Conservation (phyloP, 164 flowering plant species). For the Berberis vulgaris region DNA sequence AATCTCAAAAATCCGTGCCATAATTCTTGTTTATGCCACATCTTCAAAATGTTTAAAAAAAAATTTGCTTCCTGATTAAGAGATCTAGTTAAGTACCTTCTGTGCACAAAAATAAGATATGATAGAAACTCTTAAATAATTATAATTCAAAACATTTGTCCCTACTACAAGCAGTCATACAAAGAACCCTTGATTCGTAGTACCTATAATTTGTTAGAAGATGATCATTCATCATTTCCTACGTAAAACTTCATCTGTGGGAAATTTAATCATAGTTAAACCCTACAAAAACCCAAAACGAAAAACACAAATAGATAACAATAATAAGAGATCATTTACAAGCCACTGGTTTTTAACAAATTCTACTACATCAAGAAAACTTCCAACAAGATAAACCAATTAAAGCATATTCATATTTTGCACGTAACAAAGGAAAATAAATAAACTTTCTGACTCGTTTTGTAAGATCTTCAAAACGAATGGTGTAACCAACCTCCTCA, state of each 20-base stretch:
- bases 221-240: constrained; percentile 99
- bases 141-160: too few relatives aligned
- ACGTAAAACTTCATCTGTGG: constrained; percentile 88
- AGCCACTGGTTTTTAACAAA: not conserved
- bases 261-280: constrained; percentile 72
- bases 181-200: too few relatives aligned
- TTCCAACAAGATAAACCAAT: not conserved
- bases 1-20: too few relatives aligned
- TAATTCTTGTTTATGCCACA: too few relatives aligned
- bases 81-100: too few relatives aligned
- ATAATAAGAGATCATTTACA: not conserved
- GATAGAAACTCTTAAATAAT: too few relatives aligned
- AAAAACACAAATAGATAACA: not conserved
- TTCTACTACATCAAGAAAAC: constrained; percentile 2
- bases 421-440: not conserved
- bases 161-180: too few relatives aligned
- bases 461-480: constrained; percentile 86
- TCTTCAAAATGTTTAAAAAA: too few relatives aligned
- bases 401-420: not conserved
- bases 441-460: constrained; percentile 32
- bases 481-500: constrained; percentile 94
- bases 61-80: too few relatives aligned
- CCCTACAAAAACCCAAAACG: constrained; percentile 41
- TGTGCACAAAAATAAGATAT: too few relatives aligned
- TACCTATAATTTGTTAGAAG: constrained; percentile 92